A percentile compares a stretch with the other conserved stretches of the same genome.
Conservation (phyloP, 768 basidiomycete species). For the Candolleomyces aberdarensis region DNA sequence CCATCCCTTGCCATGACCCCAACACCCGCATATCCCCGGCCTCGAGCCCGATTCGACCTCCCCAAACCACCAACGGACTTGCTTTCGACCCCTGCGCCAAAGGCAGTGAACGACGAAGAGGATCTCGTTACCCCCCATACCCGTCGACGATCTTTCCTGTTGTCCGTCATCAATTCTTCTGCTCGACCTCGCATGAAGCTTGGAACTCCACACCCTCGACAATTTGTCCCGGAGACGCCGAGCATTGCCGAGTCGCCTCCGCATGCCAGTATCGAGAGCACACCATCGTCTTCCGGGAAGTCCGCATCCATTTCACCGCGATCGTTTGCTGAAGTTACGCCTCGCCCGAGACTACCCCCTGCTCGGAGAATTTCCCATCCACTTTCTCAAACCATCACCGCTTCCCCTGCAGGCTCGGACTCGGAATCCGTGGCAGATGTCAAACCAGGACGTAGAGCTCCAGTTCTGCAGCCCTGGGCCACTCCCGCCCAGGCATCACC, state of each 20-base stretch:
- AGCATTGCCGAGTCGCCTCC: slow-evolving; percentile 32
- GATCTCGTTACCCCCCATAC: slow-evolving; percentile 66
- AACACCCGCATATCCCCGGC: slow-evolving; percentile 61
- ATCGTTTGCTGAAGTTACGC: slow-evolving; percentile 64
- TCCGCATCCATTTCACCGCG: slow-evolving; percentile 37
- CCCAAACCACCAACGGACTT: slow-evolving; percentile 42
- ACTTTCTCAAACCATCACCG: slow-evolving; percentile 49
- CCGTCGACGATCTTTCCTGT: slow-evolving; percentile 76
- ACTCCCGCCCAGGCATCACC: slow-evolving; percentile 35
- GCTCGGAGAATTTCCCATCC: slow-evolving; percentile 57
- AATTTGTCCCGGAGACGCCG: slow-evolving; percentile 28
- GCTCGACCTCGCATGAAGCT: slow-evolving; percentile 67
- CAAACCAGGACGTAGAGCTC: slow-evolving; percentile 11
- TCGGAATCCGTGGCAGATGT: slow-evolving; percentile 26
- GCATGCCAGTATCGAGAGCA: slow-evolving; percentile 16
- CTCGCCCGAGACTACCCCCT: slow-evolving; percentile 46
- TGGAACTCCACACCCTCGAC: slow-evolving; percentile 59
- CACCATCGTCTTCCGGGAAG: slow-evolving; percentile 18
- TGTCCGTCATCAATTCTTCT: slow-evolving; percentile 82
- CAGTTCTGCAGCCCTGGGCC: slow-evolving; percentile 24
- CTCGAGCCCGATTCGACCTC: slow-evolving; percentile 59
- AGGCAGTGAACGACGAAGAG: slow-evolving; percentile 25
- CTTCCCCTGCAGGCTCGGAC: slow-evolving; percentile 36
- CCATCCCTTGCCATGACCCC: slow-evolving; percentile 62
- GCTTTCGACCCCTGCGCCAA: slow-evolving; percentile 33